Conservation (phyloP, 345 rosid species). For the Capsella bursapastoris region DNA sequence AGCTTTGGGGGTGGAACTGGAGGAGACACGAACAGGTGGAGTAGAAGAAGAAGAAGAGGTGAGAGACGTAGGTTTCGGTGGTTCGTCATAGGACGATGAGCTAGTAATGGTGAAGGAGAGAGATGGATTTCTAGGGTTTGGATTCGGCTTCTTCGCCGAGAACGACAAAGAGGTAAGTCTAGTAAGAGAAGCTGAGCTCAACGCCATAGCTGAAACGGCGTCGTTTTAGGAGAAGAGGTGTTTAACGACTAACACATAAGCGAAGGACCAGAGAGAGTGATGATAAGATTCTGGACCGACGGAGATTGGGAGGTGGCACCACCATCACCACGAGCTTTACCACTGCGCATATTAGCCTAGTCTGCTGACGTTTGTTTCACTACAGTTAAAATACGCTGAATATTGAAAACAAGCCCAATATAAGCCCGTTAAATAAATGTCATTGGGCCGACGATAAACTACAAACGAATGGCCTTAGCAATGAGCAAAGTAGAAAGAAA, state of each 20-base stretch:
- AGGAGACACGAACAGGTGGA: slow-evolving; percentile 54
- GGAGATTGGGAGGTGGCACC: slow-evolving; percentile 35
- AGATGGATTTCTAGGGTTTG: slow-evolving; percentile 30
- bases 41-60: slow-evolving; percentile 29
- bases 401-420: slow-evolving; percentile 21
- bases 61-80: slow-evolving; percentile 39
- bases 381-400: slow-evolving; percentile 24
- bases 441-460: slow-evolving; percentile 22
- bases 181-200: slow-evolving; percentile 44
- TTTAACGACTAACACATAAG: slow-evolving; percentile 37
- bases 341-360: slow-evolving; percentile 42
- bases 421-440: neutral
- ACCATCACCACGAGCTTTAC: slow-evolving; percentile 32
- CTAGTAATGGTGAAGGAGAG: slow-evolving; percentile 28
- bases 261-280: slow-evolving; percentile 8
- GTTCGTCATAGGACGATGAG: slow-evolving; percentile 42
- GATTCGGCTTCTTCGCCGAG: slow-evolving; percentile 42
- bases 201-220: slow-evolving; percentile 46
- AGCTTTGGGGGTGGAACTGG: slow-evolving; percentile 59
- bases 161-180: slow-evolving; percentile 41
- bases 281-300: slow-evolving; percentile 38
- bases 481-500: neutral
- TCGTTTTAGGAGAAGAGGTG: slow-evolving; percentile 25
- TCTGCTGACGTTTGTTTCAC: slow-evolving; percentile 1
- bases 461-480: neutral